phyloP scores from a whole-genome alignment of 2,329 filamentous ascomycete genomes.

The Cryphonectria carpinicola region DNA sequence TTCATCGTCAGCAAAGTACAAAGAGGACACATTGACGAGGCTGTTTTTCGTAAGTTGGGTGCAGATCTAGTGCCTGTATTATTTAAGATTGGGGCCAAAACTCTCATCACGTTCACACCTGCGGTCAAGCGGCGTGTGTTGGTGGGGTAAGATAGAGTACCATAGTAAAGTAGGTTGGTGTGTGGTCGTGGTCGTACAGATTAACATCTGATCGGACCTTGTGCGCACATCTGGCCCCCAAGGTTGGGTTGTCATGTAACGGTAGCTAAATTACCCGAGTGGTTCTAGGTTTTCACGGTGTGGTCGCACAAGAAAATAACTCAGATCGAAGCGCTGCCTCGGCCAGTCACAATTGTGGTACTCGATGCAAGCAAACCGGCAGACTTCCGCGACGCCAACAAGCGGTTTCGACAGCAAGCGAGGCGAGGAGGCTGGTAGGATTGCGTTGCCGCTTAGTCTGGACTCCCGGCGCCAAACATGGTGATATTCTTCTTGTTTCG shows the following conservation, averaged over 20 bases:
- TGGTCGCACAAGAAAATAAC: background rate
- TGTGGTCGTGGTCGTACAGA: slow-evolving; percentile 4
- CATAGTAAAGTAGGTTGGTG: too few relatives aligned
- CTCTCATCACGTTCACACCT: slow-evolving; percentile 11
- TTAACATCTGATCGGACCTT: slow-evolving; percentile 11
- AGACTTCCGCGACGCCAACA: slow-evolving; percentile 7
- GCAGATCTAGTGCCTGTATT: background rate
- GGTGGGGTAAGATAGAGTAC: slow-evolving; percentile 1
- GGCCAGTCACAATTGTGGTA: background rate
- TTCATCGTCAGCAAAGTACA: slow-evolving; percentile 16
- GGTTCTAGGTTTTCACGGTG: background rate
- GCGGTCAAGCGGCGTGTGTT: slow-evolving; percentile 1
- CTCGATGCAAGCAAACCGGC: slow-evolving; percentile 10
- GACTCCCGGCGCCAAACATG: background rate
- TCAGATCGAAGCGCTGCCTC: background rate
- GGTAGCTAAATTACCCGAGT: slow-evolving; percentile 9
- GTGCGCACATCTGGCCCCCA: slow-evolving; percentile 10
- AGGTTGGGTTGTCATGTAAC: slow-evolving; percentile 4
- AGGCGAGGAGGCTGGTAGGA: background rate
- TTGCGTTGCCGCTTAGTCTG: background rate
- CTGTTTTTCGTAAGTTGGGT: background rate
- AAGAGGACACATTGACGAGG: background rate
- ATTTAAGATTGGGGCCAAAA: background rate
- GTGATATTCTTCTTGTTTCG: background rate
- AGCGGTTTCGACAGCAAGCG: background rate